Conservation (phyloP, 2,329 filamentous ascomycete species). For the Diplodia corticola region DNA sequence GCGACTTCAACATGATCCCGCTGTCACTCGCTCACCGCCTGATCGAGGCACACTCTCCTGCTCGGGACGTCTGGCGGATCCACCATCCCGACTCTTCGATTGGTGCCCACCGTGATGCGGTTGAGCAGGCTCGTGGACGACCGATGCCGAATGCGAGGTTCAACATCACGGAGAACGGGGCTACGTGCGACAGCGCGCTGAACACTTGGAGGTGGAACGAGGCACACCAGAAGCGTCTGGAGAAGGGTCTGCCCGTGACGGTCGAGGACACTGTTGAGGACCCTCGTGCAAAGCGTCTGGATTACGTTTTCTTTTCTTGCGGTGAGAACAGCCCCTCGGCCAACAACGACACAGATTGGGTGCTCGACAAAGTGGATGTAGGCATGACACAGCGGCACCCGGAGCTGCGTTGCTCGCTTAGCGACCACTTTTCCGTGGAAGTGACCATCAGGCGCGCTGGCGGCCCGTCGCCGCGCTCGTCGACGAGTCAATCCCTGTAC, state of each 20-base stretch:
- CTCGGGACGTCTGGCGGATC: constrained; percentile 81
- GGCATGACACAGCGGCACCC: constrained; percentile 82
- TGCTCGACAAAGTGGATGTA: constrained; percentile 69
- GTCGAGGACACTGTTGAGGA: constrained; percentile 69
- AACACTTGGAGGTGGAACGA: constrained; percentile 95
- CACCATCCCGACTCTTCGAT: constrained; percentile 82
- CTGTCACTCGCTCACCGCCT: constrained; percentile 79
- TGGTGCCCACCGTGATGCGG: constrained; percentile 67
- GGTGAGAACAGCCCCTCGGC: constrained; percentile 32
- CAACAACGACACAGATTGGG: constrained; percentile 57
- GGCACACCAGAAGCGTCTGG: constrained; percentile 65
- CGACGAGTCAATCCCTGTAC: background rate
- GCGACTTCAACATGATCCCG: constrained; percentile 97
- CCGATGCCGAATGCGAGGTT: constrained; percentile 73
- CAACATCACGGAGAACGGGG: constrained; percentile 79
- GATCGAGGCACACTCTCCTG: constrained; percentile 73
- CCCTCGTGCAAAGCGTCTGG: constrained; percentile 77
- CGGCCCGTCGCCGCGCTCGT: background rate
- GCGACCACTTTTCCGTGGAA: constrained; percentile 92
- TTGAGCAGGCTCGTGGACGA: constrained; percentile 65
- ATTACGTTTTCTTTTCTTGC: constrained; percentile 81
- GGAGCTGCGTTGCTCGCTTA: constrained; percentile 78
- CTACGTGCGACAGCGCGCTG: constrained; percentile 79
- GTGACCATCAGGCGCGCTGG: constrained; percentile 60
- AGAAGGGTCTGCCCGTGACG: constrained; percentile 62